Base-by-base conservation (phyloP, 2,329 filamentous ascomycete genomes). In the Chaetomiaceae sp. region DNA sequence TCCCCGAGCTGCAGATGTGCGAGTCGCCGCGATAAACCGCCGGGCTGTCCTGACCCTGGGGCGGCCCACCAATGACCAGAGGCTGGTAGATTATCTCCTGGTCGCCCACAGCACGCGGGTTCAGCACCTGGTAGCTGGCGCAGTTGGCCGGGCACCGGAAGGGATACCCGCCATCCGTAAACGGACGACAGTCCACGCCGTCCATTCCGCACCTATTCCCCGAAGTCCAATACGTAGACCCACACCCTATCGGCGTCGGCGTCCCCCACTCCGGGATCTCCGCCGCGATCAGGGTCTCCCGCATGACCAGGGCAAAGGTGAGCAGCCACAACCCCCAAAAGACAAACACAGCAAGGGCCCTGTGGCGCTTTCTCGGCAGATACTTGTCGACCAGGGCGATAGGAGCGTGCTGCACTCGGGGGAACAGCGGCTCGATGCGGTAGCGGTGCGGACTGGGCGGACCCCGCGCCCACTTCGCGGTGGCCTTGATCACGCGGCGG, bases 1-100 rank as follows among this genome's bases (percentile, higher is more conserved):
- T 86, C n/a, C 88, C 88, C 4, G 88, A 80, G 55, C 82, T 82
- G 65, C 88, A 92, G 53, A 92, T 83, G 69, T 88, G 89, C 20
- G 87, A 91, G 69, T 92, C 88, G 15, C 88, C 90, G 17, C 94
- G 87, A 68, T 97, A 97, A 20, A 88, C 75, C 0, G 85, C 79
- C 29, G 69, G 58, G 3, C 68, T 64, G 17, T 71, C 66, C 27
- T 65, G 61, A 25, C 76, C 71, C 45, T 71, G 69, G 5, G 74
- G 69, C 0, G 82, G 81, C 0, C 86, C 86, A n/a, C 87, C 87
- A 23, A 90, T 75, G 2, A 90, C 79, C n/a, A 89, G 67, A 1
- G 83, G 73, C 22, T 70, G 72, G 65, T 89, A 89, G 42, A 80
- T 73, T 47, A 88, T 72, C 59, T 85, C 81, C 61, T 85, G 77